phyloP scores from a whole-genome alignment of 75 land plant species.

The Cupressus sempervirens region DNA sequence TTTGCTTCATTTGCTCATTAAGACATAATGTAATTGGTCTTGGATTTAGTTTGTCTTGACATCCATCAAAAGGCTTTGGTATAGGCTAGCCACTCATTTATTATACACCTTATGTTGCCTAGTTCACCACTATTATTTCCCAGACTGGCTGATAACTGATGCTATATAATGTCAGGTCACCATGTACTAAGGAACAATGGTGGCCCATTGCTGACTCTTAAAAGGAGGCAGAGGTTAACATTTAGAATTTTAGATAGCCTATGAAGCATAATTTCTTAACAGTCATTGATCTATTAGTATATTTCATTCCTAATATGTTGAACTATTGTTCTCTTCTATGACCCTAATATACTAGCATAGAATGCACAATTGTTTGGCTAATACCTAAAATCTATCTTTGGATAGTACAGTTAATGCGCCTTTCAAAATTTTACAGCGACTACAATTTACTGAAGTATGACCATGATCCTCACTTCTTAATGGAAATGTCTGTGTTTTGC shows the following conservation, averaged over 20 bases:
- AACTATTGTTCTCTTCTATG: neutral
- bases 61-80: neutral
- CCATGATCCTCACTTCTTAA: neutral
- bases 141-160: neutral
- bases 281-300: neutral
- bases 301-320: neutral
- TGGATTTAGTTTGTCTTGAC: neutral
- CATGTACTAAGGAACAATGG: neutral
- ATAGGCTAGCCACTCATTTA: neutral
- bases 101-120: neutral
- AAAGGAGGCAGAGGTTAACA: neutral
- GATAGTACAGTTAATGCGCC: neutral
- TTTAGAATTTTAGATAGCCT: neutral
- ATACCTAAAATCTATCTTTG: neutral
- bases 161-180: neutral
- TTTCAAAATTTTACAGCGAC: neutral
- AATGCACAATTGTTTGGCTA: neutral
- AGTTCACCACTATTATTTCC: neutral
- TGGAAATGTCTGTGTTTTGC: neutral
- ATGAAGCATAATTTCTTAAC: neutral
- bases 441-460: neutral
- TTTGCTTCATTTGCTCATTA: neutral
- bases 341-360: neutral
- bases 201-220: neutral
- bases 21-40: neutral